Evolutionary conservation across 2,329 filamentous ascomycete species (phyloP).

Genomic region (Venturia oleaginea): DNA sequence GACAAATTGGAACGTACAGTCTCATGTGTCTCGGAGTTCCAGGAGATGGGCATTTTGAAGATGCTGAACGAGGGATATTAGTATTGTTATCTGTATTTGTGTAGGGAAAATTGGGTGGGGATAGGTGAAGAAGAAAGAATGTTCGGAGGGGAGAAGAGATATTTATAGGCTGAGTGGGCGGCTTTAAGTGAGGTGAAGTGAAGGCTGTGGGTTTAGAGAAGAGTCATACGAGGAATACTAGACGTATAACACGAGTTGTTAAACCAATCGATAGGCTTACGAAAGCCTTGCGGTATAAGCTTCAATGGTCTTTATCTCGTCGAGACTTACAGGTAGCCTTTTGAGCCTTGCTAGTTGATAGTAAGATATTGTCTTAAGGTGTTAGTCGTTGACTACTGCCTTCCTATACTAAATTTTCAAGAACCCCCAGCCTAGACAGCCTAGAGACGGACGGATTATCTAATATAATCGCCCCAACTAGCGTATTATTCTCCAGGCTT

Average conservation of each 20-base stretch:
- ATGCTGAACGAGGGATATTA: neutral
- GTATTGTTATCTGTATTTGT: neutral
- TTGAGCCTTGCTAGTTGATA: too few relatives aligned
- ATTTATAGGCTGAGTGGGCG: neutral
- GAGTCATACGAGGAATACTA: neutral
- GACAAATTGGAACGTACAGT: neutral
- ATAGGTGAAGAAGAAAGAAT: neutral
- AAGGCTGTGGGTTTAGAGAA: neutral
- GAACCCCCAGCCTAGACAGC: neutral
- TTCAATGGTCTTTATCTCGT: too few relatives aligned
- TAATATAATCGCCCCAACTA: neutral
- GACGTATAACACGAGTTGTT: too few relatives aligned
- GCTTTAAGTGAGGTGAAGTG: neutral
- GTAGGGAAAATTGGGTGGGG: neutral
- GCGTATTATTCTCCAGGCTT: neutral
- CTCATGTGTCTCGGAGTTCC: neutral
- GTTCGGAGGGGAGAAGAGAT: neutral
- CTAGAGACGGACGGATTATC: neutral
- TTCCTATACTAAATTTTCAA: neutral
- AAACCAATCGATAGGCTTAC: too few relatives aligned
- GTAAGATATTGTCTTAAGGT: neutral
- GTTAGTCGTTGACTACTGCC: neutral
- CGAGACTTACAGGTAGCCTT: too few relatives aligned
- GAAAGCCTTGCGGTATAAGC: too few relatives aligned
- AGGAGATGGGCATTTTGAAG: neutral